phyloP scores from a whole-genome alignment of 371 early-diverging fungal genomes.

The Lichtheimia corymbifera region DNA sequence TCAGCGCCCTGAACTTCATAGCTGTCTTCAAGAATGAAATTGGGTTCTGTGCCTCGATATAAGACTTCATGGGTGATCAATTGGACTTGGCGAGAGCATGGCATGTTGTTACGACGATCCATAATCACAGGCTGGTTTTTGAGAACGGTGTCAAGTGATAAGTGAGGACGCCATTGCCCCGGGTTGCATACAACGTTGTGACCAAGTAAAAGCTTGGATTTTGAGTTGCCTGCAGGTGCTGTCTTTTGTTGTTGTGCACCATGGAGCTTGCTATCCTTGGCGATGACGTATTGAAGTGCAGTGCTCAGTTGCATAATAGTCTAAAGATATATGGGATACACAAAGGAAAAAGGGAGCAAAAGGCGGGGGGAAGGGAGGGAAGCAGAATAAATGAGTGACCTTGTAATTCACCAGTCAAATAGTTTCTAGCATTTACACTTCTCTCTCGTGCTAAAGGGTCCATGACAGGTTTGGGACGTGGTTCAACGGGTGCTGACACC shows the following conservation, averaged over 20 bases:
- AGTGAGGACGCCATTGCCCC: slow-evolving; percentile 23
- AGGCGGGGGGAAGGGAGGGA: too few relatives aligned
- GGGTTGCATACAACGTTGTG: slow-evolving; percentile 13
- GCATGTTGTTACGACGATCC: slow-evolving; percentile 3
- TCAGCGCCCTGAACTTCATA: slow-evolving; percentile 60
- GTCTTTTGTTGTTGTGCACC: slow-evolving; percentile 7
- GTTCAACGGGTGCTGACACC: not conserved
- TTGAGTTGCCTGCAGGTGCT: not conserved
- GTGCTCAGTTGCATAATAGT: slow-evolving; percentile 13
- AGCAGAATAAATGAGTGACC: not conserved
- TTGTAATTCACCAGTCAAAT: too few relatives aligned
- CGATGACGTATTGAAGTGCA: slow-evolving; percentile 11
- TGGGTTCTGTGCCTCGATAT: slow-evolving; percentile 41
- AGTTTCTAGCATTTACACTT: too few relatives aligned
- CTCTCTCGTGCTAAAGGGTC: too few relatives aligned
- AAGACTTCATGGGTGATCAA: slow-evolving; percentile 28
- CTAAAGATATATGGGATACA: not conserved
- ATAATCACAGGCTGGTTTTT: slow-evolving; percentile 18
- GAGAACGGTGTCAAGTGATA: slow-evolving; percentile 25
- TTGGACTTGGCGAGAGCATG: slow-evolving; percentile 13
- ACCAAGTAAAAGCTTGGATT: slow-evolving; percentile 10
- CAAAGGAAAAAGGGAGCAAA: not conserved
- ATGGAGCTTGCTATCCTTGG: slow-evolving; percentile 4
- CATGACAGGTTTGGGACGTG: too few relatives aligned
- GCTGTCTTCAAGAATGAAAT: slow-evolving; percentile 50